Conservation (phyloP, 2,329 filamentous ascomycete species). For the Aspergillus awamori region DNA sequence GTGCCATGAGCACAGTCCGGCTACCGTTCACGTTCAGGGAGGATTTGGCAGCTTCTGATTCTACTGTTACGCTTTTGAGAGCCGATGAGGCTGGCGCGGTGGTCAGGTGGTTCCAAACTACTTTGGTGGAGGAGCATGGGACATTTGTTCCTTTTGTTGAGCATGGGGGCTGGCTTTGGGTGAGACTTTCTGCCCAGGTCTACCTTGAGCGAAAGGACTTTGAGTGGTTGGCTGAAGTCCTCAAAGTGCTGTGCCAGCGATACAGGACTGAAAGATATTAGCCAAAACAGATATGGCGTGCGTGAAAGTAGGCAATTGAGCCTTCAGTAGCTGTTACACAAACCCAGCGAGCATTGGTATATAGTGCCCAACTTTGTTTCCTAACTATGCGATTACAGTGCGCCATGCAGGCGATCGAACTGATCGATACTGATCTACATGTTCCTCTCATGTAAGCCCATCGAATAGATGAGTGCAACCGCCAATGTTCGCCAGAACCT, state of each 20-base stretch:
- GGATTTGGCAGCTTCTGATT: too few species aligned
- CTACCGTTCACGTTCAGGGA: conserved; percentile 55
- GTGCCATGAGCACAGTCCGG: conserved; percentile 72
- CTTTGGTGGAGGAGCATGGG: conserved; percentile 60
- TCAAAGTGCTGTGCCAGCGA: conserved; percentile 57
- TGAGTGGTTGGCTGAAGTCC: conserved; percentile 63
- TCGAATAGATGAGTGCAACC: too few species aligned
- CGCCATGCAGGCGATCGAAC: too few species aligned
- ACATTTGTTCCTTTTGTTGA: conserved; percentile 71
- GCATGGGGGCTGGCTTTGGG: conserved; percentile 68
- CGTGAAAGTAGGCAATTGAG: too few species aligned
- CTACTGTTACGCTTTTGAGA: conserved; percentile 41
- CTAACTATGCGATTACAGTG: fast-evolving
- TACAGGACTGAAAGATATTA: too few species aligned
- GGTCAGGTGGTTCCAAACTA: conserved; percentile 62
- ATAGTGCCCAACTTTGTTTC: too few species aligned
- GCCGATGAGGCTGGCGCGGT: conserved; percentile 35
- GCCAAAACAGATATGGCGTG: too few species aligned
- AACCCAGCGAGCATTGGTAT: too few species aligned
- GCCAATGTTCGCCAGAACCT: too few species aligned
- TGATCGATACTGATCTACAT: too few species aligned
- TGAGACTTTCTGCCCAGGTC: conserved; percentile 75
- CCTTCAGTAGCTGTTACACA: too few species aligned
- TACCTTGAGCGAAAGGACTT: conserved; percentile 84
- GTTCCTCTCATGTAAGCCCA: too few species aligned